A percentile compares a stretch with the other conserved stretches of the same genome.
These are phyloP conservation scores for Cryomyces minteri DNA, from an alignment of 495 filamentous ascomycete genomes.

Conservation along the genomic window DNA sequence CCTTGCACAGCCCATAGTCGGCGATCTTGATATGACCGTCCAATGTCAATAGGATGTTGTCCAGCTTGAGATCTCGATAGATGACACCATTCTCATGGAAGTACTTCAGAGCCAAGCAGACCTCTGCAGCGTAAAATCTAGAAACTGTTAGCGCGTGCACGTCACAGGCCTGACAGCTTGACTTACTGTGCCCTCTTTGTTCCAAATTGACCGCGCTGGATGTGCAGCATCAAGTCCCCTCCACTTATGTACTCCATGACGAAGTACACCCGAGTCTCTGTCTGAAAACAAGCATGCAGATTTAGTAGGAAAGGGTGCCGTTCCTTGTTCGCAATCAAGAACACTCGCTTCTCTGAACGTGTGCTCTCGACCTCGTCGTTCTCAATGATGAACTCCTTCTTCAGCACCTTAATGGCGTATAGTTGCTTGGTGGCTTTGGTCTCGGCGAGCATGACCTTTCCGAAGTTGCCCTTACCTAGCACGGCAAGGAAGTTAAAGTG, in stretches of 20 bases:
- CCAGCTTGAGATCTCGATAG: slow-evolving; percentile 97
- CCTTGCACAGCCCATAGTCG: slow-evolving; percentile 98
- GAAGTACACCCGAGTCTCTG: slow-evolving; percentile 95
- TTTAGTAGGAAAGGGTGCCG: slow-evolving; percentile 92
- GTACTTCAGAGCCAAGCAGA: slow-evolving; percentile 93
- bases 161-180: neutral
- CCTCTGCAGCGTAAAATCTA: slow-evolving; percentile 95
- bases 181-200: slow-evolving; percentile 88
- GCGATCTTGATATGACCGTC: slow-evolving; percentile 98
- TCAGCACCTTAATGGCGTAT: slow-evolving; percentile 97
- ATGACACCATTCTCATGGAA: slow-evolving; percentile 99
- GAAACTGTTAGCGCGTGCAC: neutral
- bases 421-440: slow-evolving; percentile 81
- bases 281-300: slow-evolving; percentile 97
- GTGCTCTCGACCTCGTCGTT: slow-evolving; percentile 99
- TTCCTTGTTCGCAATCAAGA: slow-evolving; percentile 94
- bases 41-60: slow-evolving; percentile 90
- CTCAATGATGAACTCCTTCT: slow-evolving; percentile 99
- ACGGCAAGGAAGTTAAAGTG: slow-evolving; percentile 99
- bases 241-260: slow-evolving; percentile 99
- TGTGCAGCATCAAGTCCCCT: slow-evolving; percentile 98
- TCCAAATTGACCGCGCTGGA: slow-evolving; percentile 91
- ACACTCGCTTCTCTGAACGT: slow-evolving; percentile 91
- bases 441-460: slow-evolving; percentile 98
- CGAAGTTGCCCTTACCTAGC: slow-evolving; percentile 97